These are phyloP conservation scores for Tylopilus rubrobrunneus DNA, from an alignment of 768 basidiomycete species.

Conservation along the genomic window DNA sequence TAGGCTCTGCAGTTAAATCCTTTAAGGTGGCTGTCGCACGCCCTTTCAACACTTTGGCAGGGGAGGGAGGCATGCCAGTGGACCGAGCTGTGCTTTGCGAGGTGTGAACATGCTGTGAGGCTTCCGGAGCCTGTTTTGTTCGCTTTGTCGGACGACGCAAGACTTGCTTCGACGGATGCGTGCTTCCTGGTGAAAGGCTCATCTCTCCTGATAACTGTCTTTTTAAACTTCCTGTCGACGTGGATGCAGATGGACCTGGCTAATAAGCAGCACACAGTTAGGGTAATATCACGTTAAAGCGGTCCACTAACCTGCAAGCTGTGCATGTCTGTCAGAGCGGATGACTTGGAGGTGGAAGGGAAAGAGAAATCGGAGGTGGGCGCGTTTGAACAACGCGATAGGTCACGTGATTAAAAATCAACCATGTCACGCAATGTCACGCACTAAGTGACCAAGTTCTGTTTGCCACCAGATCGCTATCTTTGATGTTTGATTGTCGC, in stretches of 20 bases:
- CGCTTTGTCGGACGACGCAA: slow-evolving; percentile 20
- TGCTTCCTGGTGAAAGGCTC: background rate
- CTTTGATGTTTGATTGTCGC: no score
- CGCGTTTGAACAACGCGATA: background rate
- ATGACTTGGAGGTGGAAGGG: background rate
- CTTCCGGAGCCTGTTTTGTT: slow-evolving; percentile 7
- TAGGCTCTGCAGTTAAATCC: background rate
- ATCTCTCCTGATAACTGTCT: slow-evolving; percentile 20
- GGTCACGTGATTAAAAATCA: slow-evolving; percentile 29
- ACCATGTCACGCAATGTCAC: background rate
- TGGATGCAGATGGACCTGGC: slow-evolving; percentile 12
- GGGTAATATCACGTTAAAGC: no score
- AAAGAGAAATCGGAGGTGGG: background rate
- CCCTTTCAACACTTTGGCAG: slow-evolving; percentile 8
- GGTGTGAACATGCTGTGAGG: slow-evolving; percentile 7
- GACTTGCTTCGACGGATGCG: background rate
- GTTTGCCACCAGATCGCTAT: no score
- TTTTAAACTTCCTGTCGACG: slow-evolving; percentile 20
- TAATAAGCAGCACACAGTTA: background rate
- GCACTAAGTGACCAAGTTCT: no score
- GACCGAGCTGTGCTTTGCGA: slow-evolving; percentile 3
- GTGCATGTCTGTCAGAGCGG: slow-evolving; percentile 7
- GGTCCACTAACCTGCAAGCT: slow-evolving; percentile 9
- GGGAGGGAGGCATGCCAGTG: background rate
- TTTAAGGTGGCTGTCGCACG: background rate